Evolutionary conservation across 78 protist species (phyloP), one percentile per base, ranked within the genome.

Genomic region (Cyanophora paradoxa): DNA sequence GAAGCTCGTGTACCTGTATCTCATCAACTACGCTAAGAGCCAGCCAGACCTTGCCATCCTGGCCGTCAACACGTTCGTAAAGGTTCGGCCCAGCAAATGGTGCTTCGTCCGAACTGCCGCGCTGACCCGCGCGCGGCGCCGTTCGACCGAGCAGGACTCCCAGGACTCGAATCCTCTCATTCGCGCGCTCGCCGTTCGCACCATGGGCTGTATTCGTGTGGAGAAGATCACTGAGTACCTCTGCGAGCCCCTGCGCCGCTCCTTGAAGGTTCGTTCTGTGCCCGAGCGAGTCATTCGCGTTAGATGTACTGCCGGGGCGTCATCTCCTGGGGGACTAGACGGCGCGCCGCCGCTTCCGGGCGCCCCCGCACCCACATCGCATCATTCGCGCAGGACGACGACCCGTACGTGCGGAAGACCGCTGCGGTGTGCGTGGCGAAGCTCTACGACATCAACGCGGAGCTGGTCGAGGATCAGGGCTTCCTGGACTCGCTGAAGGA

Each of bases 201-300:
- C 99, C 16, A 95, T 98, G 99, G 98, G 99, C 50, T 94, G 96
- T 87, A 93, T 98, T 52, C 92, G 97, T 28, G 97, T 97, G 14
- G 91, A 88, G 72, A 67, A 79, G 22, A 94, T 98, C 64, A 80
- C 88, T 6, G 98, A 96, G 61, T 87, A 94, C 82, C 77, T 95
- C 44, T 80, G 87, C 71, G 92, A 88, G 64, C 94, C 98, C 59
- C 88, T 97, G 33, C 77, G 94, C 44, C 66, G 70, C 40, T 78
- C 88, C 48, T 77, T 97, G 44, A 82, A 86, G 83, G 87, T 71
- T 5, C 54, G 33, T 26, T 13, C 20, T n/a, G n/a, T n/a, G n/a
- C n/a, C n/a, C n/a, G n/a, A n/a, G n/a, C n/a, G n/a, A n/a, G n/a
- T n/a, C n/a, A n/a, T n/a, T n/a, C n/a, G n/a, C n/a, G n/a, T n/a